Base-by-base conservation (phyloP, 192 early-diverging fungal genomes). In the Phycomyces blakesleeanus region DNA sequence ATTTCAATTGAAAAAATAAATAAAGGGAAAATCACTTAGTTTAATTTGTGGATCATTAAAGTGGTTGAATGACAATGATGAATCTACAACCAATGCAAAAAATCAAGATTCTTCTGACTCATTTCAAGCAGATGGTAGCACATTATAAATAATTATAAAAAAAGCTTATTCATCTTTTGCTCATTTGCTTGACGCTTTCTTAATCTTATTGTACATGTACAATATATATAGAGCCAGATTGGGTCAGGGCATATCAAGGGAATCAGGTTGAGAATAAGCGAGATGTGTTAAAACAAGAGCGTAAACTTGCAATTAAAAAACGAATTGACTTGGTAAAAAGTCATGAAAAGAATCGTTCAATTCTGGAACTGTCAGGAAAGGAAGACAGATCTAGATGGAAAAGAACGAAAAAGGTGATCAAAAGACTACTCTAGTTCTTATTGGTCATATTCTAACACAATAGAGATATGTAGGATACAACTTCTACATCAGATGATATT, bases 1-100 rank as follows among this genome's bases (percentile, higher is more conserved):
- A 14, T 4, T 10, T 16, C 14, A 27, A 41, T 66, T 27, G 41
- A 14, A n/a, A n/a, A n/a, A 41, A n/a, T 29, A 9, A 44, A 7
- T 10, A 21, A 61, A 89, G 85, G 94, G 95, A 29, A 97, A 97
- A 75, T 91, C 91, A 26, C 81, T 97, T 6, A 89, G 86, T 57
- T 76, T 97, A 27, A 87, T 95, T 29, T 94, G 92, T 76, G 91
- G 92, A 0, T 79, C 91, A 1, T 64, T 95, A 16, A 85, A 78
- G 29, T 97, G 95, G 95, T 80, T 94, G 16, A 67, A 72, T 18
- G 89, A 91, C 63, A 63, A 84, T 53, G 65, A 66, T 14, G 47
- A 76, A 1, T 37, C 49, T 15, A 16, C 50, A 21, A 8, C 34
- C 10, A 52, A 18, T 5, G 11, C 51, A 37, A 39, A 25, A 8